Evolutionary conservation across 2,329 filamentous ascomycete genomes (phyloP), one percentile per base, ranked within the genome.

Genomic region (Lachnellula occidentalis): DNA sequence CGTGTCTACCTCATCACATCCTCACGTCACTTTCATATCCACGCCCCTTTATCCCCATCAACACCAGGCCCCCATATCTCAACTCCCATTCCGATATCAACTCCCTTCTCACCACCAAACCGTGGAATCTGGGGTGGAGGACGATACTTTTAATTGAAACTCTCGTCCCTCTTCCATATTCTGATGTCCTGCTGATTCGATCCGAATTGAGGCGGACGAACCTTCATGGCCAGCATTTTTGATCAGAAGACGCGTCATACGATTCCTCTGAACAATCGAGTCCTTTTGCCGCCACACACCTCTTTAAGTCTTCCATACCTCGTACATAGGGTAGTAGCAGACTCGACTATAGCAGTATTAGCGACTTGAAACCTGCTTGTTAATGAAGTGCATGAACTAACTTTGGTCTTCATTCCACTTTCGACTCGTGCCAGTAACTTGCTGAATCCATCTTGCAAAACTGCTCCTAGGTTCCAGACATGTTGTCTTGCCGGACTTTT

Each of bases 171-270:
- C 54, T 56, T 2, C 50, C 50, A 21, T 19, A 1, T 48, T 57
- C 48, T n/a, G 58, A 56, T 17, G 56, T 50, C n/a, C 63, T 65
- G 27, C 47, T 45, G 36, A 65, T 63, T 41, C 62, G 62, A 8
- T 61, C 61, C 24, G 53, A 53, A 34, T 63, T 60, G 12, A 64
- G 43, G 11, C 61, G 53, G 1, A 63, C 62, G 47, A 61, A 65
- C 41, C 59, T 73, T 95, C 90, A 61, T 95, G 90, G 0, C 90
- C 90, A 0, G 89, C 94, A 61, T 95, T 95, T 8, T 54, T 51
- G 36, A 59, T 63, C 4, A 63, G 41, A 17, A 61, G 45, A 12
- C 57, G 55, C 5, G 59, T 59, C 56, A 61, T 55, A 17, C 56
- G 51, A 46, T 63, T 59, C 45, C 53, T 55, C 34, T 59, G 58